Evolutionary conservation across 257 asterid genomes (phyloP), one percentile per base, ranked within the genome.

Genomic region (Schizonepeta tenuifolia): DNA sequence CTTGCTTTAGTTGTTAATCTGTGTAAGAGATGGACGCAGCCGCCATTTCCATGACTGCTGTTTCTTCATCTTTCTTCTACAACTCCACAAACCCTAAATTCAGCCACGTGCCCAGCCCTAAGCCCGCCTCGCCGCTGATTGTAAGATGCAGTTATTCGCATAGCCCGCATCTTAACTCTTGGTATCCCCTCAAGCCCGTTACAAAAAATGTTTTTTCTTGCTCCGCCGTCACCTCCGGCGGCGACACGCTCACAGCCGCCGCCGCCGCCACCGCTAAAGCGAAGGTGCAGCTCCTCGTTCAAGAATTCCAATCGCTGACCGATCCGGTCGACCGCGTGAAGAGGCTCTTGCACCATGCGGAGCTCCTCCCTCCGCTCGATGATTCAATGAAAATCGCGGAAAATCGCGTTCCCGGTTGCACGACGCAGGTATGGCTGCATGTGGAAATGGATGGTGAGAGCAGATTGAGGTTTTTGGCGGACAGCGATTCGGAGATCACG

Each of bases 401-500:
- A 8, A 87, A 80, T 57, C 92, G 98, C 2, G 98, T 92, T 5
- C 91, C 88, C 0, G 99, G 99, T 1, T 95, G 98, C 72, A 88
- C 98, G 2, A 89, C 98, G 22, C 95, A 84, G 89, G 97, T 95
- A 13, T 95, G 99, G 99, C 68, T 95, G 47, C 65, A 78, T 53
- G 95, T 81, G 43, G 70, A 60, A 53, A 33, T 95, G 80, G 95
- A 79, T 55, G 68, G 46, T 15, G 89, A 77, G 41, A 65, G 67
- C 35, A 78, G 65, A 31, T 40, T 95, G 81, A 82, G 87, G 83
- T 83, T 90, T 53, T 46, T 7, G 36, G 95, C 86, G 1, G 96
- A 95, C 63, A 90, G 94, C 75, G 99, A 92, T 72, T 95, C 99
- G 40, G 96, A 92, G 81, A 86, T 95, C 9, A 92, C 99, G 1